Evolutionary conservation across 306 rosid genomes (phyloP), one percentile per base, ranked within the genome.

Genomic region (Dryas octopetala): DNA sequence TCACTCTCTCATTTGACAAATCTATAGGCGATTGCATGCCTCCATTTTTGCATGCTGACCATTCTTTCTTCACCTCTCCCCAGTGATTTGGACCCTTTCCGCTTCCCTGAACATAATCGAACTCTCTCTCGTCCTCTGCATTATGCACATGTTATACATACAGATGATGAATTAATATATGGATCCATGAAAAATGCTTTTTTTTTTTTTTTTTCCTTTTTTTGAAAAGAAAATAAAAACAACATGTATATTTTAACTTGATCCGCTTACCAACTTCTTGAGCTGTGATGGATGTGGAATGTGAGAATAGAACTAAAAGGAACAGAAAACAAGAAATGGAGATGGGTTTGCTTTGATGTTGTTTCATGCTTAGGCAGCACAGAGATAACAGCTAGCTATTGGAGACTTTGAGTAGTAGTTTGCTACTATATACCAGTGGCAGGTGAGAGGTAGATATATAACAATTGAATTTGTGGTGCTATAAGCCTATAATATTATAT

Each of bases 31-130:
- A 80, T 58, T 84, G 84, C 70, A 53, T 63, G 9, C 14, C 77
- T 63, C 87, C 87, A 44, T 70, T 67, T 1, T 68, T 77, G 46
- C 87, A 84, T 32, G 59, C 72, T 3, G 74, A 51, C 87, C 87
- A 80, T 57, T 84, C 84, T 70, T 73, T 49, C 67, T 84, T 73
- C 5, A 84, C 51, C 10, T 74, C 67, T 68, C 87, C 87, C 84
- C 87, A 84, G n/a, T 65, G 76, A 2, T 80, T 49, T 9, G 84
- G 82, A 4, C 87, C 87, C 75, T 70, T 84, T 2, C 51, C 65
- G 13, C 82, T 77, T 8, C 83, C 77, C 54, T 14, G 58, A 14
- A 9, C 17, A 50, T 80, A 84, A 57, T 55, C 78, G 10, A 76
- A 80, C 75, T 48, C 80, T 7, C 75, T 75, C 45, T 80, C 82